Percentiles rank a stretch among this genome's conserved stretches.
These are phyloP conservation scores for Aspergillus tanneri DNA, from an alignment of 2,329 filamentous ascomycete genomes.

Conservation along the genomic window DNA sequence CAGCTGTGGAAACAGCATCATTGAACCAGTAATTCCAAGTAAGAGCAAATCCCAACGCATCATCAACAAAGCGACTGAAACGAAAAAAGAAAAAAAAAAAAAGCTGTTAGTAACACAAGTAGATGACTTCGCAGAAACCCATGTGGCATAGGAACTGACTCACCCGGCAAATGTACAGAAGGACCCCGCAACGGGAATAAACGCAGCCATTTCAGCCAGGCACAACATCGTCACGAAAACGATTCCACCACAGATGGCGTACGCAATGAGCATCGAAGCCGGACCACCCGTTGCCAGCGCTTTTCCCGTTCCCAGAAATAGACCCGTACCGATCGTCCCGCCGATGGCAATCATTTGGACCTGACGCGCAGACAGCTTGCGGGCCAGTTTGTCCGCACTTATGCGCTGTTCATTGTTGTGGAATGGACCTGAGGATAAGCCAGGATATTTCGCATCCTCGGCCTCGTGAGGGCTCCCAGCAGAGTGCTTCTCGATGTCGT, in stretches of 20 bases:
- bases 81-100: neutral
- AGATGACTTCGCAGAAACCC: neutral
- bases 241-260: constrained; percentile 57
- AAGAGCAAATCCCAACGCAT: constrained; percentile 45
- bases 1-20: constrained; percentile 60
- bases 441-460: constrained; percentile 14
- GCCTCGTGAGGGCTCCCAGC: neutral
- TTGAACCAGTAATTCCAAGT: constrained; percentile 62
- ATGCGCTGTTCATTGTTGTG: constrained; percentile 19
- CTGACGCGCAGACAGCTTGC: constrained; percentile 60
- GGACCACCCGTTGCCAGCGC: constrained; percentile 61
- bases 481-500: constrained; percentile 29
- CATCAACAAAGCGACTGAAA: constrained; percentile 44
- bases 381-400: constrained; percentile 51
- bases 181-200: constrained; percentile 54
- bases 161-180: constrained; percentile 57
- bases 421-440: constrained; percentile 8
- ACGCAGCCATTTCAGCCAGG: constrained; percentile 62
- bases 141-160: constrained; percentile 15
- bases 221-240: constrained; percentile 60
- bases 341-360: constrained; percentile 65
- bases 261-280: constrained; percentile 58
- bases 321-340: constrained; percentile 52
- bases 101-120: neutral
- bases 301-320: constrained; percentile 63